Evolutionary conservation across 441 rosid species (phyloP), one percentile per base, ranked within the genome.

Genomic region (Eruca vesicaria): DNA sequence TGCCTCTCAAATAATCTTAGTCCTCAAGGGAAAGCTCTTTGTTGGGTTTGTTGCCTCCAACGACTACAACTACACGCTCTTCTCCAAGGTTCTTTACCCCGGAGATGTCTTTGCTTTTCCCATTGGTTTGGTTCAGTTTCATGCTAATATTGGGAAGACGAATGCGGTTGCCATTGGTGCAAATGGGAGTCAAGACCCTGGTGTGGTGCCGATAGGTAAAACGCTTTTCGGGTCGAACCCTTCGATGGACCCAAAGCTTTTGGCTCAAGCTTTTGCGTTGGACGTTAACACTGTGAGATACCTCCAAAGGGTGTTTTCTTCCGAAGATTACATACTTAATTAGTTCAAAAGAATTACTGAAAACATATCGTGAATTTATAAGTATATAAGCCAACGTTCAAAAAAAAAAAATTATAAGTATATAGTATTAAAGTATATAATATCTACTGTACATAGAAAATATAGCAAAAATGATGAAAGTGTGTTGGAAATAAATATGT

Each of bases 41-140:
- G 91, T 76, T 7, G 87, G 88, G 3, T 85, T 85, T 52, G 86
- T 81, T 1, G 72, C 83, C n/a, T 82, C 88, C 0, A 71, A 82
- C 61, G 80, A 75, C 0, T 38, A 76, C 19, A 73, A 76, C 45
- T 12, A 35, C 63, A 75, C 62, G 6, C 62, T 75, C 20, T 67
- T 75, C 63, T 50, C 79, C 20, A 68, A 75, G 50, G 28, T 71
- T 43, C 65, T 87, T 1, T 16, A 83, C 6, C 48, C 79, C 0
- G 84, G 85, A 52, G 86, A 83, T 59, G 78, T 74, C 2, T 82
- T 74, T 59, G 82, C 69, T 2, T 70, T 79, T 32, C 84, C 86
- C 1, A 14, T 71, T 4, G 83, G 87, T 2, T 38, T 81, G 66
- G 58, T 82, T 60, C 82, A 84, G 1, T 84, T 81, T 60, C 83